Conservation (phyloP, 2,329 filamentous ascomycete species). For the Acarospora socialis region DNA sequence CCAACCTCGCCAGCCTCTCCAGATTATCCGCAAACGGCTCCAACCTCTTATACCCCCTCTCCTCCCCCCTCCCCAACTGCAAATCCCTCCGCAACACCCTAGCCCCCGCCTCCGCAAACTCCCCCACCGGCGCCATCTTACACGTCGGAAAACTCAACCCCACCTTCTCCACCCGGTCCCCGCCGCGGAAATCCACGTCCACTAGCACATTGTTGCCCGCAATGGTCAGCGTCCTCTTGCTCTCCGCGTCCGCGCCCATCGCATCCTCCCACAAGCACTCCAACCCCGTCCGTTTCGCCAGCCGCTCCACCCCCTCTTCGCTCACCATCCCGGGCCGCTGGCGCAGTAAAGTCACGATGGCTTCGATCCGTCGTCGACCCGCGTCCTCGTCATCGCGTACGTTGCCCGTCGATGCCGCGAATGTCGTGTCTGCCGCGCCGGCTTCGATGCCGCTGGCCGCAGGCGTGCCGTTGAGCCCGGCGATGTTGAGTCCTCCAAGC, state of each 20-base stretch:
- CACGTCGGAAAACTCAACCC: constrained; percentile 10
- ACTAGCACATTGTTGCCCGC: constrained; percentile 11
- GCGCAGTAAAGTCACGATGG: constrained; percentile 51
- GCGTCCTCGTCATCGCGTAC: constrained; percentile 32
- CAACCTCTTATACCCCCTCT: constrained; percentile 26
- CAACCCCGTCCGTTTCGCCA: constrained; percentile 43
- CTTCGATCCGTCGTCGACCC: constrained; percentile 31
- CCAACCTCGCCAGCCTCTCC: constrained; percentile 32
- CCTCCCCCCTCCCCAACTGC: constrained; percentile 21
- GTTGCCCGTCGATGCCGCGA: too few relatives aligned
- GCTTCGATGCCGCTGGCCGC: too few relatives aligned
- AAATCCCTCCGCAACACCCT: constrained; percentile 30
- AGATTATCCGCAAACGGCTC: constrained; percentile 34
- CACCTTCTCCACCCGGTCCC: constrained; percentile 7
- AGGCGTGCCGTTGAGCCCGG: too few relatives aligned
- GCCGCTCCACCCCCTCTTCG: constrained; percentile 42
- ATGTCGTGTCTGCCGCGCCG: too few relatives aligned
- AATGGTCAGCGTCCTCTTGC: constrained; percentile 11
- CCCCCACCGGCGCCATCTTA: constrained; percentile 11
- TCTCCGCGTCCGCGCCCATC: constrained; percentile 1
- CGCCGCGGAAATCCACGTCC: constrained; percentile 11
- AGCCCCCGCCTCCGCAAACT: constrained; percentile 22
- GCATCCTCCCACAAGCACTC: constrained; percentile 39
- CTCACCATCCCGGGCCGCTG: constrained; percentile 53
- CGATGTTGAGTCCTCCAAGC: too few relatives aligned